Percentiles rank a stretch among this genome's conserved stretches.
These are phyloP conservation scores for Mycena pura DNA, from an alignment of 768 basidiomycete genomes.

Conservation along the genomic window DNA sequence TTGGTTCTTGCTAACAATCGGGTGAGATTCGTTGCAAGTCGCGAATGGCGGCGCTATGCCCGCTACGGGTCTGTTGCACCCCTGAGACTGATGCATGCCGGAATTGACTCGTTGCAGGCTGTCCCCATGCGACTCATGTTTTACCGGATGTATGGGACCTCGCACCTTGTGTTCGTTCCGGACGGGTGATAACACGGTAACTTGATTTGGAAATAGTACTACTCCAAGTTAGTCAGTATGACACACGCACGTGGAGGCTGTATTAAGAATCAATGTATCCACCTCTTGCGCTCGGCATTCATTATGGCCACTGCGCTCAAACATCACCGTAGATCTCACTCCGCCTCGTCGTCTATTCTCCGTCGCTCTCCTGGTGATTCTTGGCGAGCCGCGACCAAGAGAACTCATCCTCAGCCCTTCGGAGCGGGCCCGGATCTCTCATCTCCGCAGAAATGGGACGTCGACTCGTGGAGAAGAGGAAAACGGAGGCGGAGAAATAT, in stretches of 20 bases:
- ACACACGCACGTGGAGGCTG: not conserved
- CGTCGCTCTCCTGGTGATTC: constrained; percentile 43
- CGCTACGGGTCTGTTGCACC: not conserved
- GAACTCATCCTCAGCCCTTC: constrained; percentile 48
- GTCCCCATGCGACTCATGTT: constrained; percentile 15
- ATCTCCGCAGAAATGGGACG: constrained; percentile 55
- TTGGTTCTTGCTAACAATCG: not conserved
- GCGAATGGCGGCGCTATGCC: not conserved
- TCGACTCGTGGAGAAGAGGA: constrained; percentile 59
- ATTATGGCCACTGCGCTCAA: constrained; percentile 42
- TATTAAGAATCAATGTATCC: not conserved
- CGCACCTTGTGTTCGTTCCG: constrained; percentile 15
- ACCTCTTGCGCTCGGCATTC: not conserved
- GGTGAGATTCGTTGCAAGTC: constrained; percentile 5
- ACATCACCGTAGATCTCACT: constrained; percentile 62
- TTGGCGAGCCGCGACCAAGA: constrained; percentile 55
- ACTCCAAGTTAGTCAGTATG: too few species aligned
- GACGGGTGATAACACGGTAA: not conserved
- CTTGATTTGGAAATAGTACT: too few species aligned
- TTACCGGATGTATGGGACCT: constrained; percentile 14
- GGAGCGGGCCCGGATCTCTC: constrained; percentile 36
- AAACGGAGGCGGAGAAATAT: constrained; percentile 60
- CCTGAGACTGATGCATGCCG: not conserved
- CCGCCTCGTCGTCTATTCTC: constrained; percentile 48
- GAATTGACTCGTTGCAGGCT: not conserved